Base-by-base conservation (phyloP, 1,284 basidiomycete genomes). In the Cryptococcus jaspeensis region DNA sequence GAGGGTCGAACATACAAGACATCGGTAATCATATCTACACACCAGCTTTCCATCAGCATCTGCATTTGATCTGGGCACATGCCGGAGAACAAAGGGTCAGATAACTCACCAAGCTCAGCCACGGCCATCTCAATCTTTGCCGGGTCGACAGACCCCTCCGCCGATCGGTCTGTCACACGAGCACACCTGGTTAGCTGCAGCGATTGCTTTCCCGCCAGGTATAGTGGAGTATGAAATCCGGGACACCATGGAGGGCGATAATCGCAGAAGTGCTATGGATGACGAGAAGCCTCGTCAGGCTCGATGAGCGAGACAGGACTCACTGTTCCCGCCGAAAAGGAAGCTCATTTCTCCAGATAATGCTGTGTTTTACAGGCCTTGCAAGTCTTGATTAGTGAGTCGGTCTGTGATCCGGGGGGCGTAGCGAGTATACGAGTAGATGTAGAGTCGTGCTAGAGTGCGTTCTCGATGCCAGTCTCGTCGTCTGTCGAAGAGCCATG, bases 121-220 rank as follows among this genome's bases (percentile, higher is more conserved):
- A 73, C 65, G 40, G 78, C 78, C 74, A 77, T 77, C 62, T 79
- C 77, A 45, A 79, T 74, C 73, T 79, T 76, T 28, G 57, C 63
- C 39, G 71, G 71, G 63, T 74, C 72, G 41, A 76, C 68, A 12
- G 64, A 57, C 2, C 55, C 58, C 51, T 61, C 59, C 2, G 50
- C 59, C 37, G 59, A 61, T 49, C 53, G 55, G 55, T 61, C 50
- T 58, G 37, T 35, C 38, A 41, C 49, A 39, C 6, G 2, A 41
- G 36, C 16, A 18, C n/a, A 53, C 43, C 38, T 13, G 9, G 45
- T 18, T 38, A 32, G 18, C 16, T 23, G 32, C n/a, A 18, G 16
- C 18, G 8, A 23, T 7, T 20, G 15, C 35, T 15, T 36, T 37
- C 44, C n/a, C 15, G 15, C 18, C 16, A 2, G 41, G 15, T n/a